Conservation (phyloP, 441 rosid species). For the Adansonia grandidieri region DNA sequence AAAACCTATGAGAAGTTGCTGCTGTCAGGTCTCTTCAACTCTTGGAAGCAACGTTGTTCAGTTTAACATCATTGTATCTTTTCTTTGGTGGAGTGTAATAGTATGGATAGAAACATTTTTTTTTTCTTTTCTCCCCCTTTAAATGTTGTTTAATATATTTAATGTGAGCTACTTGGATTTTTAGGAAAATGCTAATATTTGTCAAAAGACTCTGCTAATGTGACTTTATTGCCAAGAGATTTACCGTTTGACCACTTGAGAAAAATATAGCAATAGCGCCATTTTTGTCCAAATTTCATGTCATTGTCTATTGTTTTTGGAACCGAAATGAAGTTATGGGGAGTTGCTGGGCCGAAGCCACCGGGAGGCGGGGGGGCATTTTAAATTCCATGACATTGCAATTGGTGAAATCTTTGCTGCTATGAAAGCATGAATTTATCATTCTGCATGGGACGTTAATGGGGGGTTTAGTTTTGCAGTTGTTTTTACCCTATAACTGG, state of each 20-base stretch:
- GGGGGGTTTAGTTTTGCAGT: background rate
- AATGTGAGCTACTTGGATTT: background rate
- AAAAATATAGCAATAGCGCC: background rate
- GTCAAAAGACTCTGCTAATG: background rate
- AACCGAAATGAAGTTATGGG: too few species aligned
- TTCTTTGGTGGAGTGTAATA: conserved; percentile 18
- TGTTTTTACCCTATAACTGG: background rate
- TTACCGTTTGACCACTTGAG: background rate
- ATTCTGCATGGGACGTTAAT: background rate
- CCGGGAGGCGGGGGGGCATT: too few species aligned
- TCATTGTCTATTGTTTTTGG: background rate
- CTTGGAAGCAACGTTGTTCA: conserved; percentile 5
- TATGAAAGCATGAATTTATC: background rate
- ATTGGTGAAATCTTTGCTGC: background rate
- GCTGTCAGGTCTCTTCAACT: background rate
- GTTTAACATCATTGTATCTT: background rate
- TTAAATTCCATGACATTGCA: background rate
- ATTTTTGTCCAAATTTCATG: background rate
- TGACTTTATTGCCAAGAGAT: background rate
- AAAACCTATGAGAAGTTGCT: conserved; percentile 14
- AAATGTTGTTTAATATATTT: background rate
- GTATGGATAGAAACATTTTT: background rate
- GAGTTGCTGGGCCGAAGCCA: too few species aligned
- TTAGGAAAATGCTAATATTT: background rate
- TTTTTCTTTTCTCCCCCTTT: background rate